Evolutionary conservation across 2,329 filamentous ascomycete species (phyloP), one percentile per base, ranked within the genome.

Genomic region (Penicillium vulpinum): DNA sequence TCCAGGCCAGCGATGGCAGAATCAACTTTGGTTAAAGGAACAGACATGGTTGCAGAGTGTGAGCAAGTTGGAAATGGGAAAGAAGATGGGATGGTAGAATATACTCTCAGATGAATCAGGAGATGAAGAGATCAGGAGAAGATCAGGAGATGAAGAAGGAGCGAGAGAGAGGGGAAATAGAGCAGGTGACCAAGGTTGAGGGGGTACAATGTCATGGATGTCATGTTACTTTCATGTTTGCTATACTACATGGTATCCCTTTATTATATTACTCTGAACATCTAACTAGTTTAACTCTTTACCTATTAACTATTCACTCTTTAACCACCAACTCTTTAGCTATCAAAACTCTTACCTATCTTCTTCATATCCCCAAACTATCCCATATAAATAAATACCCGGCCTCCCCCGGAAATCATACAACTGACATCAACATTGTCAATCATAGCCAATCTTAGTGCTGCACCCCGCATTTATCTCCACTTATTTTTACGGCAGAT

Each of bases 1-100:
- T 85, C 84, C 69, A 92, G 77, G 77, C 91, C 90, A 73, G 91
- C 87, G 72, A 95, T 86, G 80, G 91, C 91, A 59, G 92, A 96
- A 78, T 97, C 92, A 80, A 96, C 87, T 82, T 95, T 96, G 78
- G 85, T 84, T 74, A 96, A 85, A 70, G 88, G 84, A 70, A 78
- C 81, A 69, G 84, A 80, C 84, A 87, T 85, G 73, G 54, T 74
- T 65, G 44, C 5, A 45, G 29, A 29, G 15, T 33, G 51, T 38
- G n/a, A 9, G 18, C 11, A 18, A 28, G 29, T 35, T 51, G 10
- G 29, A 52, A 51, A 60, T 62, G 57, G 36, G 50, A 53, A 31
- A 11, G 21, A 29, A 50, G 24, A 38, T 38, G 46, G 47, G 54
- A 62, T 40, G 45, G 56, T n/a, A 35, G 46, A n/a, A 18, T 21